Percentiles rank a stretch among this genome's conserved stretches.
phyloP scores from a whole-genome alignment of 1,284 basidiomycete species.

The Tilletia indica region DNA sequence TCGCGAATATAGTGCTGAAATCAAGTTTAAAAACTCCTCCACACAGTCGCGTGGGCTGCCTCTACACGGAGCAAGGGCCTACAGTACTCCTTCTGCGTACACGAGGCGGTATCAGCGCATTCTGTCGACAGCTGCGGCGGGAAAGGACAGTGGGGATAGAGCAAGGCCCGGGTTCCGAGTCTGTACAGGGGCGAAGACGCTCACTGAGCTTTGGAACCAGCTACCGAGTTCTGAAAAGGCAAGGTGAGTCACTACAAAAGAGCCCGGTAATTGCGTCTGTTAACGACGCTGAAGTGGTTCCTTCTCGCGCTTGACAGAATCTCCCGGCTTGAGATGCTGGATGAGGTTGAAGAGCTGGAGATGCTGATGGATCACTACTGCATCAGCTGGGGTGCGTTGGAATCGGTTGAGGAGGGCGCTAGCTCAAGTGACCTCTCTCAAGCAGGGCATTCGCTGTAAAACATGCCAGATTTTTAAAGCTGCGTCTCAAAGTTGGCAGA shows the following conservation, averaged over 20 bases:
- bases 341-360: slow-evolving; percentile 55
- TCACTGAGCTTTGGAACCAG: slow-evolving; percentile 35
- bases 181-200: slow-evolving; percentile 22
- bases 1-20: neutral
- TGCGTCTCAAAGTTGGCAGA: too few relatives aligned
- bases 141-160: neutral
- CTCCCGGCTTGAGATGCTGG: slow-evolving; percentile 47
- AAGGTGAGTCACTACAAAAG: slow-evolving; percentile 28
- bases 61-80: slow-evolving; percentile 45
- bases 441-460: neutral
- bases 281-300: neutral
- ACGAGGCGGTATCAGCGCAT: slow-evolving; percentile 30
- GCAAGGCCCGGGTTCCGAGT: neutral
- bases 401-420: too few relatives aligned
- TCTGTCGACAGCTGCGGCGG: slow-evolving; percentile 13
- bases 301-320: slow-evolving; percentile 11
- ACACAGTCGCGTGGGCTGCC: slow-evolving; percentile 34
- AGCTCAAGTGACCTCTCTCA: neutral
- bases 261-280: too few relatives aligned
- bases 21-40: neutral
- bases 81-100: slow-evolving; percentile 36
- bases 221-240: slow-evolving; percentile 26
- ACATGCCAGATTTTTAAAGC: neutral
- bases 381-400: slow-evolving; percentile 22
- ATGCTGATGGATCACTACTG: slow-evolving; percentile 53